Evolutionary conservation across 345 rosid species (phyloP).

Genomic region (Ceriops zippeliana): DNA sequence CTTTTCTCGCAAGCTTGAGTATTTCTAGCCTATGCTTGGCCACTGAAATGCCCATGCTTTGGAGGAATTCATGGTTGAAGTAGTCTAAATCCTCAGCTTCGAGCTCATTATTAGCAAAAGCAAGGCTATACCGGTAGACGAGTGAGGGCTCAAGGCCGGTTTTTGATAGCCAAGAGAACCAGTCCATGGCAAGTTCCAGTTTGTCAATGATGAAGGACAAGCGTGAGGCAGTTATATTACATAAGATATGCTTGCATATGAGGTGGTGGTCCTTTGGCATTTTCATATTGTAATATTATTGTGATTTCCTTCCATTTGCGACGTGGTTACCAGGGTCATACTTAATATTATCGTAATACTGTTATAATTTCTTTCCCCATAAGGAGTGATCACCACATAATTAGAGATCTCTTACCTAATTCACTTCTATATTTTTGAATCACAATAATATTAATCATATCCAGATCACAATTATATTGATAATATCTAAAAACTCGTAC

Average conservation of each 20-base stretch:
- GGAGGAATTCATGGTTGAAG: constrained; percentile 78
- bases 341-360: no score
- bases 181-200: constrained; percentile 47
- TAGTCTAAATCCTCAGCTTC: constrained; percentile 55
- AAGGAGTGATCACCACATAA: no score
- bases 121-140: constrained; percentile 60
- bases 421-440: no score
- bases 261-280: constrained; percentile 15
- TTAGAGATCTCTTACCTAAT: no score
- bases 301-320: no score
- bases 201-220: neutral
- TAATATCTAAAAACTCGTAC: no score
- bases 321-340: no score
- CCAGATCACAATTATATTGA: no score
- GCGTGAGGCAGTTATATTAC: neutral
- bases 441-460: no score
- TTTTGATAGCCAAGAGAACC: constrained; percentile 86
- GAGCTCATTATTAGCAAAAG: constrained; percentile 60
- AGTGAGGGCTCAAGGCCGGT: constrained; percentile 54
- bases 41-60: constrained; percentile 66
- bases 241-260: constrained; percentile 1
- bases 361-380: no score
- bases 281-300: no score
- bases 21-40: constrained; percentile 83
- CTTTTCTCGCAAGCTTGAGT: constrained; percentile 60